Conservation (phyloP, 2,329 filamentous ascomycete genomes). For the Talaromyces sp. region DNA sequence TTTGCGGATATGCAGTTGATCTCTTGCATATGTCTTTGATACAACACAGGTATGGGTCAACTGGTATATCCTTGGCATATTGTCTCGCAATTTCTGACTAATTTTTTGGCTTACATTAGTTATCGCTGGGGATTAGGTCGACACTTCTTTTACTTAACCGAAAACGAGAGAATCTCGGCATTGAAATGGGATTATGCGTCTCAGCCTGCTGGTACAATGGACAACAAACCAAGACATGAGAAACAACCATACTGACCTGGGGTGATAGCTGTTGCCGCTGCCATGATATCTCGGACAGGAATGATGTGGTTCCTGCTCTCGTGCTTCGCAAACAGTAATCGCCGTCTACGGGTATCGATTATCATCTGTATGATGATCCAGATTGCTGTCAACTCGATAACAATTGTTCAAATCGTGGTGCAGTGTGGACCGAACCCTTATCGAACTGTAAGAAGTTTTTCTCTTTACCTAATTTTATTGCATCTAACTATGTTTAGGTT, state of each 20-base stretch:
- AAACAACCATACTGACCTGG: neutral
- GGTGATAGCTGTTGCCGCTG: conserved; percentile 22
- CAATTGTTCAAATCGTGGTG: conserved; percentile 28
- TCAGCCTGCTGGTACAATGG: conserved; percentile 16
- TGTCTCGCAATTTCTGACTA: neutral
- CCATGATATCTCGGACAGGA: conserved; percentile 30
- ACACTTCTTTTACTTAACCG: conserved; percentile 26
- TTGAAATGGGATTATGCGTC: conserved; percentile 25
- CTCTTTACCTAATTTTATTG: neutral
- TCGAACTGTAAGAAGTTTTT: conserved; percentile 15
- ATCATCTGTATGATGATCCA: conserved; percentile 27
- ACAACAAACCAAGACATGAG: conserved; percentile 10
- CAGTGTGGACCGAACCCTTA: conserved; percentile 33
- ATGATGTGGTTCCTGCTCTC: conserved; percentile 34
- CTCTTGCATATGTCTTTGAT: conserved; percentile 27
- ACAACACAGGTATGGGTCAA: conserved; percentile 24
- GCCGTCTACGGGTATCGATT: conserved; percentile 24
- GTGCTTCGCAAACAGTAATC: conserved; percentile 27
- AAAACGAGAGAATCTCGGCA: conserved; percentile 18
- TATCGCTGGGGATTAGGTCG: conserved; percentile 26
- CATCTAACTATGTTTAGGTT: conserved; percentile 11
- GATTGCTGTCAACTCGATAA: conserved; percentile 27
- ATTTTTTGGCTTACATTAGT: conserved; percentile 11
- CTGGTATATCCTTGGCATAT: neutral
- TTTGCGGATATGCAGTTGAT: conserved; percentile 25